Base-by-base conservation (phyloP, 495 filamentous ascomycete genomes). In the Tuber brumale region DNA sequence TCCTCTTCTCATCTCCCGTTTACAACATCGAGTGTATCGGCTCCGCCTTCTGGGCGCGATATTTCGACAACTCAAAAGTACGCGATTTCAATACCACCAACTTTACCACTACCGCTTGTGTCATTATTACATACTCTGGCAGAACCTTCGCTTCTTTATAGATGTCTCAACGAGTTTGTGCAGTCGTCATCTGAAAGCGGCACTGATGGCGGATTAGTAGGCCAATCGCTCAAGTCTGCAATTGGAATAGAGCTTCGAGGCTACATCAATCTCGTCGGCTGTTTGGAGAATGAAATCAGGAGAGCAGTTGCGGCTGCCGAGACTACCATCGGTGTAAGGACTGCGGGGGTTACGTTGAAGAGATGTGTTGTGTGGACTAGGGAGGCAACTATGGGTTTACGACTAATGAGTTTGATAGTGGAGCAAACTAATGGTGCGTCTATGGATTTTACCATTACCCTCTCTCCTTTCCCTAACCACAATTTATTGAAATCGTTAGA, bases 361-460 rank as follows among this genome's bases (percentile, higher is more conserved):
- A 88, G 96, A 75, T 99, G 95, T 82, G 92, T 98, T 31, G 91
- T 99, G 23, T 99, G 96, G 96, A 97, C 94, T 9, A 89, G 95
- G 77, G 96, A 98, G 84, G 93, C 96, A 9, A 97, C 96, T 7
- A 96, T 98, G 93, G 95, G 94, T 0, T 85, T 99, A 79, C 92
- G 96, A 27, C 86, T 99, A 72, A 94, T 99, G 93, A 94, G 92
- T 77, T 79, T 97, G 75, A 97, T 98, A 81, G 94, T 94, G 0
- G 95, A 98, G 82, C 91, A 97, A 84, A 91, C 94, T 69, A 91
- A 90, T 76, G 91, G 90, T 89, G 88, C 86, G 85, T 79, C 21
- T 19, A 23, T 57, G 45, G 69, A 43, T 48, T 66, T 12, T 21
- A 46, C 75, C 35, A 43, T 43, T 27, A 39, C 27, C 44, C n/a